Base-by-base conservation (phyloP, 768 basidiomycete genomes). In the Serendipita indica region DNA sequence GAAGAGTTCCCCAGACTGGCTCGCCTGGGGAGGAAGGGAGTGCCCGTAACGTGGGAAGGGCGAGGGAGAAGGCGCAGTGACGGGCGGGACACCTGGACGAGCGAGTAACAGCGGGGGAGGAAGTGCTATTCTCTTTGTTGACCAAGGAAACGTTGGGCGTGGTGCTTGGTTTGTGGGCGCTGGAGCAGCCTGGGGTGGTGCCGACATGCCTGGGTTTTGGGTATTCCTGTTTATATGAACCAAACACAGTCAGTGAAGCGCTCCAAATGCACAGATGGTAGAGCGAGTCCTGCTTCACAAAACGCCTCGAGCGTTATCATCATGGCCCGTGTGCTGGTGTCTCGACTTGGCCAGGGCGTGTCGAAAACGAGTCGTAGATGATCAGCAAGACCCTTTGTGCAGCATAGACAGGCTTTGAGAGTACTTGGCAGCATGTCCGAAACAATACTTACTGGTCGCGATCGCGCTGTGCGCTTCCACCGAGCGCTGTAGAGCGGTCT, bases 1-100 rank as follows among this genome's bases (percentile, higher is more conserved):
- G 71, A 90, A 93, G 62, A 99, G 82, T 64, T 98, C 92, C 5
- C 96, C 96, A 3, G 75, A 77, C n/a, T 79, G 67, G 22, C 83
- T 84, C 1, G 88, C 79, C 5, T 77, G 79, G 3, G 86, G 79
- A 6, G 92, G 92, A 3, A 97, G 79, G 12, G 93, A 84, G 67
- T 96, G 89, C 25, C 94, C 96, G 67, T 98, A 99, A 39, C 94
- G 83, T 25, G 96, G 94, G 70, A 98, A 98, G 0, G 94, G 94
- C 1, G 84, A 83, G 0, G 89, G 84, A 0, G 89, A 90, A 1
- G 83, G 81, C 1, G 79, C 72, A 0, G 79, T 79, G 6, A 84
- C 77, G n/a, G 80, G 77, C 0, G 74, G 75, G 57, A 79, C 71
- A 43, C 80, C 83, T 12, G 83, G 82, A 63, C 83, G 86, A 54